Base-by-base conservation (phyloP, 2,329 filamentous ascomycete species). In the Xylaria sp. region DNA sequence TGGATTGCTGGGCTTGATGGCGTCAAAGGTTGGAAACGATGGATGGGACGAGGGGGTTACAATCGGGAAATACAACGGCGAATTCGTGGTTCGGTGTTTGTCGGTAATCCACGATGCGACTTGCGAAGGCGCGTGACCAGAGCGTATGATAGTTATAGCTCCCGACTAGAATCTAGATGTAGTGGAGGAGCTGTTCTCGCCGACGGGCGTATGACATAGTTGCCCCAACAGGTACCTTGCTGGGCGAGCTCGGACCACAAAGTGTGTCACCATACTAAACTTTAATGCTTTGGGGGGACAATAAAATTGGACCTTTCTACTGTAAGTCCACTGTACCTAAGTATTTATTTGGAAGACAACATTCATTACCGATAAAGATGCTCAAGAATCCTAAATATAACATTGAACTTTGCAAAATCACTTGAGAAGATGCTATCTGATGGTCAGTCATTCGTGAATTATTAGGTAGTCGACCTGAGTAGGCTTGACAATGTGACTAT, bases 401-500 rank as follows among this genome's bases (percentile, higher is more conserved):
- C n/a, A 26, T 26, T 26, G 10, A 23, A 13, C 3, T 48, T 26
- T 31, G 2, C 48, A 51, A 6, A 31, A 51, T 28, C 48, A 51
- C 48, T 51, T 51, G 13, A 9, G 17, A 15, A 10, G 26, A 51
- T 6, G 28, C 17, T 31, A 31, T 28, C 20, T 60, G 56, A 15
- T 58, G 26, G 51, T 38, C 53, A 62, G 33, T 48, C 57, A 49
- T 67, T 65, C 28, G 31, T 67, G 33, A 65, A 62, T 67, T 59
- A 67, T 51, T 66, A 62, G 56, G 42, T 63, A 56, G 63, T 71
- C 46, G 48, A 58, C 42, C n/a, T 46, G 17, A 20, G 33, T 36
- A 26, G 15, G 56, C 40, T 66, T 56, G 20, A 49, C 59, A 51
- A 49, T 23, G 42, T 7, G 46, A 26, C 26, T 7, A 38, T 40